These are phyloP conservation scores for Macrocybe gigantea DNA, from an alignment of 768 basidiomycete genomes.

Conservation along the genomic window DNA sequence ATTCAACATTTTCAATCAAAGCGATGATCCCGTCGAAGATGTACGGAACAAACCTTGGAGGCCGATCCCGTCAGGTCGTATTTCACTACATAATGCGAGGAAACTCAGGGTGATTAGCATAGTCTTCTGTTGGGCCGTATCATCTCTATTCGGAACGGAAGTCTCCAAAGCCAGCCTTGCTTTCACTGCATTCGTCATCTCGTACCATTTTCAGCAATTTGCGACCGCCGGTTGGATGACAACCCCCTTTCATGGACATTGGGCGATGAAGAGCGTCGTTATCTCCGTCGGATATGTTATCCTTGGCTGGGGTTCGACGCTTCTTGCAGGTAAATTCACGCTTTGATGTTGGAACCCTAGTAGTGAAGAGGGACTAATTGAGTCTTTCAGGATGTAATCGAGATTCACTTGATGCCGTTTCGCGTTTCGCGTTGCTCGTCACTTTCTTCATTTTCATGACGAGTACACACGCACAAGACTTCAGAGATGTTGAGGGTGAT, in stretches of 20 bases:
- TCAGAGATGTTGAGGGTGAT: slow-evolving; percentile 35
- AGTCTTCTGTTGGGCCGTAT: slow-evolving; percentile 17
- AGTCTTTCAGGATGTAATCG: neutral
- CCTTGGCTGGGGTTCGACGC: slow-evolving; percentile 30
- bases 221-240: too few species aligned
- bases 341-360: neutral
- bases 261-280: slow-evolving; percentile 31
- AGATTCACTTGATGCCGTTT: neutral
- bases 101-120: slow-evolving; percentile 29
- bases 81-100: slow-evolving; percentile 29
- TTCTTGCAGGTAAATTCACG: slow-evolving; percentile 25
- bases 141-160: slow-evolving; percentile 22
- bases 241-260: slow-evolving; percentile 25
- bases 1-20: slow-evolving; percentile 40
- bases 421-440: slow-evolving; percentile 8
- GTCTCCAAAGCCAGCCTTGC: slow-evolving; percentile 25
- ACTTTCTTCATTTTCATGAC: slow-evolving; percentile 29
- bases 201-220: slow-evolving; percentile 28
- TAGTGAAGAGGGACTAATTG: neutral
- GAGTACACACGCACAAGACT: slow-evolving; percentile 39
- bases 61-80: slow-evolving; percentile 38
- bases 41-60: slow-evolving; percentile 38
- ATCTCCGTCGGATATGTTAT: slow-evolving; percentile 32
- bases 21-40: slow-evolving; percentile 37
- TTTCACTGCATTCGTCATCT: slow-evolving; percentile 24